Evolutionary conservation across 345 rosid genomes (phyloP), one percentile per base, ranked within the genome.

Genomic region (Lumnitzera racemosa): DNA sequence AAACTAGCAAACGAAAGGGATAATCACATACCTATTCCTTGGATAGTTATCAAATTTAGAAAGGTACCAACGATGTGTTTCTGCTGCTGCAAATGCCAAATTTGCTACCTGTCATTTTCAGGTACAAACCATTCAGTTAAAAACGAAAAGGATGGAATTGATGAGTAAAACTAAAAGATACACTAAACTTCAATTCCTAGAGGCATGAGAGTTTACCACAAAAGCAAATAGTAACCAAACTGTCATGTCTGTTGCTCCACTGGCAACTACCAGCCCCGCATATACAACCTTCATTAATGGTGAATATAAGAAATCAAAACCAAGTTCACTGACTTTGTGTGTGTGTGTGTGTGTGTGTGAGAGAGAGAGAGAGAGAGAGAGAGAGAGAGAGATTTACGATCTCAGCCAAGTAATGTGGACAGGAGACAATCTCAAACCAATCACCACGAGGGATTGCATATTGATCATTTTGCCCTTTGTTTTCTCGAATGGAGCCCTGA

Each of bases 401-500:
- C 76, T 91, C 98, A 10, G 95, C 90, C 62, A 89, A 72, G 68
- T 78, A 88, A 71, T 85, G 95, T 0, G 96, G 92, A 24, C 72
- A 71, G 47, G 98, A 89, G 54, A 87, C 89, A n/a, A 80, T 65
- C 57, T 76, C 81, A 61, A 91, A 89, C 96, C 98, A 86, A 75
- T 86, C 84, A 56, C 95, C 98, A 47, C 47, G 59, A 12, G 92
- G 96, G 29, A 83, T 71, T 51, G 75, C 73, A 49, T 89, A 83
- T 47, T 70, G 78, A 5, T 69, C 66, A 0, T 43, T 61, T 59
- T 76, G 76, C 55, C 71, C 79, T 12, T 66, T 63, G 23, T 23
- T 43, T 46, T 70, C 67, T 49, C 91, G 63, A 2, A 91, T 64
- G 0, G 89, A 78, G 61, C 95, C 98, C 87, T 84, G 56, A 11